Evolutionary conservation across 257 asterid genomes (phyloP).

Genomic region (Phtheirospermum japonicum): DNA sequence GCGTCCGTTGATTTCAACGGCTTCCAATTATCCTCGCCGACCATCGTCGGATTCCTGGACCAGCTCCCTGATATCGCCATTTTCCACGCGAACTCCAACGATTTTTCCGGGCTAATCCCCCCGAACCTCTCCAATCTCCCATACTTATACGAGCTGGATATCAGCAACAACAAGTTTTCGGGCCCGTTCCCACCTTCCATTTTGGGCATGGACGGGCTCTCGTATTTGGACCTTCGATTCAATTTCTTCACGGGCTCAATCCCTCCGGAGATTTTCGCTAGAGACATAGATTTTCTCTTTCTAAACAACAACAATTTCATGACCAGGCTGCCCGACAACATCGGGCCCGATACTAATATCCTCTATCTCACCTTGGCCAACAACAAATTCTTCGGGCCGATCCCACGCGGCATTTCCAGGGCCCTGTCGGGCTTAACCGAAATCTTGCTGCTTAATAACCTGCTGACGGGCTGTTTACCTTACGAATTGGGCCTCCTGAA

Average conservation of each 20-base stretch:
- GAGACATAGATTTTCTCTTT: conserved; percentile 33
- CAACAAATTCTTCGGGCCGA: conserved; percentile 36
- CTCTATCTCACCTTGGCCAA: conserved; percentile 34
- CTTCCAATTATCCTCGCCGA: conserved; percentile 55
- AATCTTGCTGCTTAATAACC: conserved; percentile 31
- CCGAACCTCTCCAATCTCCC: conserved; percentile 45
- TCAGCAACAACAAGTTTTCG: conserved; percentile 67
- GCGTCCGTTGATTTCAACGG: conserved; percentile 84
- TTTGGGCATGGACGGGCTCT: conserved; percentile 40
- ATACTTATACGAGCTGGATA: conserved; percentile 65
- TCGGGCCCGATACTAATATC: conserved; percentile 18
- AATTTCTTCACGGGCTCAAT: conserved; percentile 31
- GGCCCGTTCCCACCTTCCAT: conserved; percentile 58
- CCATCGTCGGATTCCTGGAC: conserved; percentile 67
- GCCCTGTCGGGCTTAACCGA: conserved; percentile 25
- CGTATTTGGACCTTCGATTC: conserved; percentile 37
- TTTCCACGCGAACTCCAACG: conserved; percentile 81
- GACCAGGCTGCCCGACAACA: conserved; percentile 25
- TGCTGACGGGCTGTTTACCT: conserved; percentile 30
- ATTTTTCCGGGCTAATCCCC: conserved; percentile 51
- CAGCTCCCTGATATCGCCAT: conserved; percentile 71
- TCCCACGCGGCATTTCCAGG: conserved; percentile 31
- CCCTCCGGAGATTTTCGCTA: conserved; percentile 28
- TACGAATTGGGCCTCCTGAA: conserved; percentile 35
- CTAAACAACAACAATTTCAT: conserved; percentile 35